Evolutionary conservation across 305 asterid species (phyloP).

Genomic region (Fraxinus nigra): DNA sequence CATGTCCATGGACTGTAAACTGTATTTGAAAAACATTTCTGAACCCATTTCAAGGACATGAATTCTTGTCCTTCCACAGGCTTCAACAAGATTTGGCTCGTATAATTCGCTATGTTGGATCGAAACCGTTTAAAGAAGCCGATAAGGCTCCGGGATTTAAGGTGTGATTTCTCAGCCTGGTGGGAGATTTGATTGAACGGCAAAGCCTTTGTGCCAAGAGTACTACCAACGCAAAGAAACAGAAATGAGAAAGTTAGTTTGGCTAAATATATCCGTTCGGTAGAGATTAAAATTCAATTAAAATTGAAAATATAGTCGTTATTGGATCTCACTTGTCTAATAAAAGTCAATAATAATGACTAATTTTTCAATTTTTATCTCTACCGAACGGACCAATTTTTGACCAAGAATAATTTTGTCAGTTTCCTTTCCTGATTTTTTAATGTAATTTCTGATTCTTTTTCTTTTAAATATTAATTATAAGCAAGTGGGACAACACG

Average conservation of each 20-base stretch:
- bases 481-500: not conserved
- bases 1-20: slow-evolving; percentile 38
- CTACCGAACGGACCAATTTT: not conserved
- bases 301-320: too few relatives aligned
- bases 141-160: slow-evolving; percentile 31
- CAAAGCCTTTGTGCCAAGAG: slow-evolving; percentile 41
- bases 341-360: too few relatives aligned
- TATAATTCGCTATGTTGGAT: slow-evolving; percentile 38
- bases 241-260: not conserved
- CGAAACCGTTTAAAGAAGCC: slow-evolving; percentile 41
- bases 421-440: too few relatives aligned
- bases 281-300: too few relatives aligned
- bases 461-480: too few relatives aligned
- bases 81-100: slow-evolving; percentile 27
- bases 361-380: too few relatives aligned
- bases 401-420: not conserved
- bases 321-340: too few relatives aligned
- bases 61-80: slow-evolving; percentile 28
- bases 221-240: slow-evolving; percentile 38
- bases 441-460: too few relatives aligned
- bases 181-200: slow-evolving; percentile 32
- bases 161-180: slow-evolving; percentile 34
- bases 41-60: slow-evolving; percentile 30
- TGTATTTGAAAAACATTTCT: slow-evolving; percentile 41
- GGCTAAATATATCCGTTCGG: too few relatives aligned